Base-by-base conservation (phyloP, 2,329 filamentous ascomycete species). In the Xenoacremonium recifei region DNA sequence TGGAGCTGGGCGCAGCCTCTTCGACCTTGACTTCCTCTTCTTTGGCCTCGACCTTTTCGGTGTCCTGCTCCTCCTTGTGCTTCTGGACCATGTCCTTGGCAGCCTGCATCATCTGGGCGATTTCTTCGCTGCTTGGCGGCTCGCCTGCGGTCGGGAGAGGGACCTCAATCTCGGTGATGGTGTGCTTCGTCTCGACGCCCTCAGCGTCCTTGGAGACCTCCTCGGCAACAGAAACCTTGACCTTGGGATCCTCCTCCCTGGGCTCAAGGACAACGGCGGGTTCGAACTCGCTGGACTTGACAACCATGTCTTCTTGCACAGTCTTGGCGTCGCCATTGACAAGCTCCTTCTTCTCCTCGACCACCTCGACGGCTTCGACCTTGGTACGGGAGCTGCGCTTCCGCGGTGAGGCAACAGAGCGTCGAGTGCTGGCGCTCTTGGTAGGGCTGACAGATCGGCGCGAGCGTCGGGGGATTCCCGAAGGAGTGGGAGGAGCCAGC, bases 41-140 rank as follows among this genome's bases (percentile, higher is more conserved):
- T 43, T 76, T 76, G 34, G 78, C 42, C 39, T 55, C 47, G 16
- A 65, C 66, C 51, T 66, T 68, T 18, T 47, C 45, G 27, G 66
- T 67, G 50, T 66, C 60, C 11, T 63, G 62, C 34, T 67, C 59
- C 63, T 74, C 69, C 49, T 77, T 70, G 47, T 77, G 78, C 46
- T 83, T 82, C 48, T 86, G 79, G 5, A 96, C 91, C 88, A 96
- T 96, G 53, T 84, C 80, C 69, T 85, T 89, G 21, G 93, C 93
- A 58, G 89, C 83, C 20, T 84, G 84, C 45, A 97, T 85, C 85
- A 96, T 90, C 41, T 84, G 79, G 43, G 86, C 78, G 2, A 90
- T 84, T 56, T 93, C 87, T 50, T 90, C 86, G 0, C 88, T 82
- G 11, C 83, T 79, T 0, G 87, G 84, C 7, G 90, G 75, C 47